Conservation (phyloP, 805 yeast species). For the Kurtzmaniella fragi region DNA sequence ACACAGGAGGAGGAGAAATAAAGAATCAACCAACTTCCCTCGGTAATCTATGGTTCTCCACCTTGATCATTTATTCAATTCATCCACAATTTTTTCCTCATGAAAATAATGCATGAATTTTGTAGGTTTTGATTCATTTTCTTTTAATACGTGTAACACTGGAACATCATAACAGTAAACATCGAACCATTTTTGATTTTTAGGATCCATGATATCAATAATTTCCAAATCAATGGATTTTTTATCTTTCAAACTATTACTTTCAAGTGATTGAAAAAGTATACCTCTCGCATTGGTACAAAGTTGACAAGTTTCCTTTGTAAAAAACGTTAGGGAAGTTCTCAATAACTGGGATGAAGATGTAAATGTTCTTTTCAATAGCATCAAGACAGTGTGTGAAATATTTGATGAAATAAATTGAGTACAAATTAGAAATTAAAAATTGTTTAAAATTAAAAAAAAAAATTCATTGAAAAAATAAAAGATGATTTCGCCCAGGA, state of each 20-base stretch:
- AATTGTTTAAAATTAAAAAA: no score
- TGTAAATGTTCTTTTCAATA: constrained; percentile 1
- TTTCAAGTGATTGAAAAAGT: constrained; percentile 37
- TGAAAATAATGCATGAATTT: constrained; percentile 68
- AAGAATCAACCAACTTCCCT: neutral
- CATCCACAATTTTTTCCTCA: constrained; percentile 49
- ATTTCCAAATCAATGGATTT: constrained; percentile 27
- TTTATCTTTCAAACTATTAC: constrained; percentile 17
- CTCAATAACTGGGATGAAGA: neutral
- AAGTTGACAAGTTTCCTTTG: constrained; percentile 64
- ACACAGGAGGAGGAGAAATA: neutral
- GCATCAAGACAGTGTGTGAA: neutral
- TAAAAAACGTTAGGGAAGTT: constrained; percentile 48
- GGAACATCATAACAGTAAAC: constrained; percentile 76
- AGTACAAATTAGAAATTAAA: no score
- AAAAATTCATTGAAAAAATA: no score
- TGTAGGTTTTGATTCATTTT: constrained; percentile 39
- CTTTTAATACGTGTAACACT: constrained; percentile 62
- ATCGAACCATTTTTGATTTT: constrained; percentile 63
- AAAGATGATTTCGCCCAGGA: constrained; percentile 98
- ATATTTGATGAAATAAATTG: no score
- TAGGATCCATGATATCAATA: constrained; percentile 56
- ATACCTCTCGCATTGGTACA: constrained; percentile 62
- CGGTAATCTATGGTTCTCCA: neutral
- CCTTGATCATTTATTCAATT: constrained; percentile 31